These are phyloP conservation scores for Blastomyces percursus DNA, from an alignment of 2,329 filamentous ascomycete genomes.

Conservation along the genomic window DNA sequence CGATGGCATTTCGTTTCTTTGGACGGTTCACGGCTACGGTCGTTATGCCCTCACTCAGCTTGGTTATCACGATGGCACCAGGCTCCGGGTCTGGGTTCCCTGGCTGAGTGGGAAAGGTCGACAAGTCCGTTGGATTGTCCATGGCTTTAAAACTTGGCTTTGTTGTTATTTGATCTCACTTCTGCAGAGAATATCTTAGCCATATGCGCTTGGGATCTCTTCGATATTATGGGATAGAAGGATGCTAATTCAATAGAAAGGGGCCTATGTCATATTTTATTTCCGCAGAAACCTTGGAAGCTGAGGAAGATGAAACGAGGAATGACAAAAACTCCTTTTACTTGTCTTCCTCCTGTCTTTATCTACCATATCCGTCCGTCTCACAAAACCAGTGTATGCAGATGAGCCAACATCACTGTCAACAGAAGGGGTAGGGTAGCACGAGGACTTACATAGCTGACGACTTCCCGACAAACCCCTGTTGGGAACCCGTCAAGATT, in stretches of 20 bases:
- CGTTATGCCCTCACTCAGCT: slow-evolving; percentile 36
- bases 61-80: slow-evolving; percentile 10
- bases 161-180: background rate
- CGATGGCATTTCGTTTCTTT: slow-evolving; percentile 43
- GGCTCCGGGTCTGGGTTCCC: slow-evolving; percentile 3
- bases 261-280: background rate
- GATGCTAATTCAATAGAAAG: background rate
- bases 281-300: background rate
- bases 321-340: background rate
- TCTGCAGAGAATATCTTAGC: background rate
- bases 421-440: background rate
- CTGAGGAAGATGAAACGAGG: background rate
- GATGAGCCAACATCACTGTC: background rate
- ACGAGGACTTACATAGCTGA: background rate
- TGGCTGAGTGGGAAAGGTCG: background rate
- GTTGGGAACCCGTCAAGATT: background rate
- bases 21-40: slow-evolving; percentile 47
- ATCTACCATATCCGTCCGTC: background rate
- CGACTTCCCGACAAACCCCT: background rate
- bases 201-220: background rate
- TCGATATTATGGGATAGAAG: background rate
- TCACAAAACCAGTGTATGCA: background rate
- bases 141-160: background rate
- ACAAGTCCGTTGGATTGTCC: background rate
- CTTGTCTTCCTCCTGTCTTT: background rate